phyloP scores from a whole-genome alignment of 2,329 filamentous ascomycete genomes.

The Diaporthe destruens region DNA sequence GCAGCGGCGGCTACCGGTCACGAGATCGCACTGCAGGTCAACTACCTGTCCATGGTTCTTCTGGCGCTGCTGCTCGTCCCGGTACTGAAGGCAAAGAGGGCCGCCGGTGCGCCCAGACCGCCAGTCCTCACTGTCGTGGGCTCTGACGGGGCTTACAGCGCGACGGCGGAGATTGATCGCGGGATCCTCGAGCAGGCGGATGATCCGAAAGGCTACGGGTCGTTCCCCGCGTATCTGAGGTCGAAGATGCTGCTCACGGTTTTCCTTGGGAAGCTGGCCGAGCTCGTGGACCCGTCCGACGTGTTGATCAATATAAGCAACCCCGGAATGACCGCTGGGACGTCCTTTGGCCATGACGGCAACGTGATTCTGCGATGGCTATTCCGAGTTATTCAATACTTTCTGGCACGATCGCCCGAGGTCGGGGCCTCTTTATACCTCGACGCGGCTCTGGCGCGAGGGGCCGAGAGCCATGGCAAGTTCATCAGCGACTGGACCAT shows the following conservation, averaged over 20 bases:
- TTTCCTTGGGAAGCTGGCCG: constrained; percentile 53
- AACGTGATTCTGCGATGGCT: neutral
- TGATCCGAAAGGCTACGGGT: neutral
- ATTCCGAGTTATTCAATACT: neutral
- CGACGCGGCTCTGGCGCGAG: neutral
- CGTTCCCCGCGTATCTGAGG: neutral
- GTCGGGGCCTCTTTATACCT: neutral
- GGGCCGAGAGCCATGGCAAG: constrained; percentile 5
- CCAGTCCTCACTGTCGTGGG: neutral
- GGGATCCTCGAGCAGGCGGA: neutral
- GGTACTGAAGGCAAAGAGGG: constrained; percentile 41
- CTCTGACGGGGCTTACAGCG: neutral
- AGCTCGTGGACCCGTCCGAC: constrained; percentile 54
- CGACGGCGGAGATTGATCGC: neutral
- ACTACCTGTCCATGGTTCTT: constrained; percentile 44
- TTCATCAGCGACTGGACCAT: constrained; percentile 17
- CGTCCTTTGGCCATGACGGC: constrained; percentile 46
- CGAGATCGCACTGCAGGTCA: constrained; percentile 43
- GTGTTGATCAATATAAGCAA: constrained; percentile 61
- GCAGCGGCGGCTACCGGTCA: constrained; percentile 36
- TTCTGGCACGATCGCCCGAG: neutral
- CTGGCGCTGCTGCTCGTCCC: constrained; percentile 43
- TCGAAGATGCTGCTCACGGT: constrained; percentile 52
- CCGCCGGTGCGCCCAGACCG: neutral
- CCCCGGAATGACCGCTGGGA: constrained; percentile 59